Conservation (phyloP, 352 stramenopile genomes). For the Paralagenidium karlingii region DNA sequence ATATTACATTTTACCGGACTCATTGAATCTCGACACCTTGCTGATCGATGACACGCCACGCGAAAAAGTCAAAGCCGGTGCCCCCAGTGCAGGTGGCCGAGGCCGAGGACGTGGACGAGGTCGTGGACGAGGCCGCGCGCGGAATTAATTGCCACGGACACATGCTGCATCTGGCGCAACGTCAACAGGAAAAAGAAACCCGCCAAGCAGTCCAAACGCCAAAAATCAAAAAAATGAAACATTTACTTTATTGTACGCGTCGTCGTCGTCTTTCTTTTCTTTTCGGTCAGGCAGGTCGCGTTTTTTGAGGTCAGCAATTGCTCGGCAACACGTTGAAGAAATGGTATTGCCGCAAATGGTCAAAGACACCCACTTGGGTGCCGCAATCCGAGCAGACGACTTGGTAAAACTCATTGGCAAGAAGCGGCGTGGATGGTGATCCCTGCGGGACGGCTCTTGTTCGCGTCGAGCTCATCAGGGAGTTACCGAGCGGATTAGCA, state of each 20-base stretch:
- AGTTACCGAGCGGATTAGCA: slow-evolving; percentile 23
- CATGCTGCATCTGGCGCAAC: too few species aligned
- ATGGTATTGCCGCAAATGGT: slow-evolving; percentile 42
- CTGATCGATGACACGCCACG: slow-evolving; percentile 98
- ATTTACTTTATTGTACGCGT: too few species aligned
- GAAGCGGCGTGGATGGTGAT: slow-evolving; percentile 13
- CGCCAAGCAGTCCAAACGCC: too few species aligned
- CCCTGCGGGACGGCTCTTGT: slow-evolving; percentile 6
- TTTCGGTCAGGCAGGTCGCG: too few species aligned
- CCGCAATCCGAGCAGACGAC: slow-evolving; percentile 65
- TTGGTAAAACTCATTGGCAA: slow-evolving; percentile 43
- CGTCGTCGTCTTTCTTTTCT: too few species aligned
- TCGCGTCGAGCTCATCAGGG: slow-evolving; percentile 10
- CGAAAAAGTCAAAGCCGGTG: slow-evolving; percentile 82
- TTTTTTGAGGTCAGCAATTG: too few species aligned
- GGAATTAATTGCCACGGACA: slow-evolving; percentile 5
- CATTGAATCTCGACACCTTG: slow-evolving; percentile 97
- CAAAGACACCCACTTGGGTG: slow-evolving; percentile 59
- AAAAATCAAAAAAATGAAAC: too few species aligned
- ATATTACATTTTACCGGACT: slow-evolving; percentile 90
- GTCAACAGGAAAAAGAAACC: too few species aligned
- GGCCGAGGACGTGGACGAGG: slow-evolving; percentile 68
- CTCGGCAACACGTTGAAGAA: slow-evolving; percentile 74
- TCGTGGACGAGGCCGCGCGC: slow-evolving; percentile 51
- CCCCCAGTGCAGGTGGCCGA: slow-evolving; percentile 41